Conservation (phyloP, 208 protist species). For the Trypanosoma cruzi region DNA sequence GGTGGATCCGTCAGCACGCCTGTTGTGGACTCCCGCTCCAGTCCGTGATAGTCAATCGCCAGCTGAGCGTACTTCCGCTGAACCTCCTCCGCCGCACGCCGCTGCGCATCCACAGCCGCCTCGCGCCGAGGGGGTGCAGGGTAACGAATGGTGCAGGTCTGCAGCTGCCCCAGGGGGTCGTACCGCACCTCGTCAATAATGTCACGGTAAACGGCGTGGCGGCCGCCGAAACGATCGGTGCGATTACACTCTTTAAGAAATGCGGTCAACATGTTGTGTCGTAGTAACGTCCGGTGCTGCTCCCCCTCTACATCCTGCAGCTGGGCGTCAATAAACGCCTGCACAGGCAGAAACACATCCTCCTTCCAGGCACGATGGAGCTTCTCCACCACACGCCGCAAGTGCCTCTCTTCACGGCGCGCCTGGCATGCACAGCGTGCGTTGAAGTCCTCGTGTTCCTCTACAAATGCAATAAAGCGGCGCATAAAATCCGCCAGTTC, state of each 20-base stretch:
- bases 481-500: slow-evolving; percentile 18
- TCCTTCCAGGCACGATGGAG: slow-evolving; percentile 29
- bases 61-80: slow-evolving; percentile 26
- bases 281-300: neutral
- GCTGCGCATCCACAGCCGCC: slow-evolving; percentile 21
- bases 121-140: neutral
- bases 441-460: slow-evolving; percentile 13
- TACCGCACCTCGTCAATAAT: slow-evolving; percentile 28
- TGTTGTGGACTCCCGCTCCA: slow-evolving; percentile 22
- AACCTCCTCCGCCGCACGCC: slow-evolving; percentile 16
- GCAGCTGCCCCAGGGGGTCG: slow-evolving; percentile 19
- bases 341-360: slow-evolving; percentile 31
- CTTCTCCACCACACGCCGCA: slow-evolving; percentile 15
- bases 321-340: slow-evolving; percentile 22
- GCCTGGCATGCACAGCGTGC: slow-evolving; percentile 8
- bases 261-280: slow-evolving; percentile 17
- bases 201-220: slow-evolving; percentile 26
- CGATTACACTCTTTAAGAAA: slow-evolving; percentile 27
- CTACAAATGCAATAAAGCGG: slow-evolving; percentile 18
- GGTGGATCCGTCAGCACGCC: slow-evolving; percentile 7
- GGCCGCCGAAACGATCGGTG: slow-evolving; percentile 5
- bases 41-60: slow-evolving; percentile 26
- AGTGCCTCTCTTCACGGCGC: slow-evolving; percentile 3
- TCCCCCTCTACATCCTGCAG: slow-evolving; percentile 2
- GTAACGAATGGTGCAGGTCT: slow-evolving; percentile 15